Evolutionary conservation across 2,329 filamentous ascomycete genomes (phyloP).

Genomic region (Xylariaceae sp.): DNA sequence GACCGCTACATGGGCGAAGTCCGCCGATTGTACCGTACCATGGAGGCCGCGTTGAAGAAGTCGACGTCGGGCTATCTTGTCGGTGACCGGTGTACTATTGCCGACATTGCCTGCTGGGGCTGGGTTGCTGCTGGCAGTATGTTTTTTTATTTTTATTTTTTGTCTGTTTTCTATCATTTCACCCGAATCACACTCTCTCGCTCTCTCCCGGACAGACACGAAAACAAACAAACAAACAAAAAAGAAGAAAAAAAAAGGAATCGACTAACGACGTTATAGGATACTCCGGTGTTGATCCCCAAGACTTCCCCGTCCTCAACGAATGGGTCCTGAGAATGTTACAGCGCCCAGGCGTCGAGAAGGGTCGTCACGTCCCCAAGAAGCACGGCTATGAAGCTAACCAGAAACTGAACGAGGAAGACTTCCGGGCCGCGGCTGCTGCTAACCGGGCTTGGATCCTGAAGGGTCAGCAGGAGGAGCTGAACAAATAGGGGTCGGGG

Average conservation of each 20-base stretch:
- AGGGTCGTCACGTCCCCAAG: slow-evolving; percentile 66
- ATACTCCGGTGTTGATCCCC: slow-evolving; percentile 62
- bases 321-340: slow-evolving; percentile 71
- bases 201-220: too few species aligned
- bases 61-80: slow-evolving; percentile 54
- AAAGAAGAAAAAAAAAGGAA: not conserved
- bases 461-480: slow-evolving; percentile 62
- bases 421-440: slow-evolving; percentile 52
- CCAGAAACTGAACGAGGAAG: slow-evolving; percentile 41
- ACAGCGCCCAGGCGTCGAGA: slow-evolving; percentile 65
- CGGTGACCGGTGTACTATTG: slow-evolving; percentile 65
- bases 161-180: too few species aligned
- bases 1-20: slow-evolving; percentile 80
- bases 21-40: slow-evolving; percentile 70
- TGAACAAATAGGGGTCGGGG: slow-evolving; percentile 34
- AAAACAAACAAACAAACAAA: too few species aligned
- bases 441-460: slow-evolving; percentile 59
- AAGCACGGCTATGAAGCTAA: slow-evolving; percentile 55
- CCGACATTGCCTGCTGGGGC: slow-evolving; percentile 75
- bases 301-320: slow-evolving; percentile 69
- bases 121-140: slow-evolving; percentile 59
- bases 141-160: slow-evolving; percentile 18
- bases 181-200: too few species aligned
- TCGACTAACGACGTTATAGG: slow-evolving; percentile 28
- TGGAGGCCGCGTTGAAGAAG: slow-evolving; percentile 64